Percentiles rank a stretch among this genome's conserved stretches.
phyloP scores from a whole-genome alignment of 148 eudicot genomes.

The Camellia granthamiana region DNA sequence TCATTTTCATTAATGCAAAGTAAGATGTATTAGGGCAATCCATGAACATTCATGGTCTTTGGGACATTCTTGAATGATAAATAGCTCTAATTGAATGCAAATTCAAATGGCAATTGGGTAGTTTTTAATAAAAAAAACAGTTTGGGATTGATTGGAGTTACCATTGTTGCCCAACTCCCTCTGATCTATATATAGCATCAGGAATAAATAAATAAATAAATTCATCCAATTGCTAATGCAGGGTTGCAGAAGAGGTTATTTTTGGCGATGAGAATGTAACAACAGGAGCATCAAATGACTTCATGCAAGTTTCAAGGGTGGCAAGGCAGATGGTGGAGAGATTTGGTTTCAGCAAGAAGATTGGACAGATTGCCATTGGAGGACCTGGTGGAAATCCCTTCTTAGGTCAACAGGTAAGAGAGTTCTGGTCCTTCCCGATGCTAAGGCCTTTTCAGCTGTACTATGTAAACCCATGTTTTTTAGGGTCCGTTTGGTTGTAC shows the following conservation, averaged over 20 bases:
- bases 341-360: constrained; percentile 98
- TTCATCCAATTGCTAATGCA: constrained; percentile 22
- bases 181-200: too few relatives aligned
- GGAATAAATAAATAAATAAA: too few relatives aligned
- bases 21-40: not conserved
- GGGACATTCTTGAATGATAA: too few relatives aligned
- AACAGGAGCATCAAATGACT: constrained; percentile 96
- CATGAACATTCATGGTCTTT: not conserved
- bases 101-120: too few relatives aligned
- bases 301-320: constrained; percentile 98
- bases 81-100: not conserved
- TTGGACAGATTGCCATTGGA: constrained; percentile 93
- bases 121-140: too few relatives aligned
- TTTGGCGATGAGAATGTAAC: constrained; percentile 92
- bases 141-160: too few relatives aligned
- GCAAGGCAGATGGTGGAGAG: constrained; percentile 99
- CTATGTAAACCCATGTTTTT: too few relatives aligned
- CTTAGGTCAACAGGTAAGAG: constrained; percentile 82
- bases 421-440: not conserved
- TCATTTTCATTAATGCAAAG: not conserved
- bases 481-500: too few relatives aligned
- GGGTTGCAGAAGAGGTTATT: constrained; percentile 98
- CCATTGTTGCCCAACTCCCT: too few relatives aligned
- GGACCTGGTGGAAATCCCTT: constrained; percentile 96
- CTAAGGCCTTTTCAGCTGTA: too few relatives aligned